These are phyloP conservation scores for Candolleomyces aberdarensis DNA, from an alignment of 768 basidiomycete species.

Conservation along the genomic window DNA sequence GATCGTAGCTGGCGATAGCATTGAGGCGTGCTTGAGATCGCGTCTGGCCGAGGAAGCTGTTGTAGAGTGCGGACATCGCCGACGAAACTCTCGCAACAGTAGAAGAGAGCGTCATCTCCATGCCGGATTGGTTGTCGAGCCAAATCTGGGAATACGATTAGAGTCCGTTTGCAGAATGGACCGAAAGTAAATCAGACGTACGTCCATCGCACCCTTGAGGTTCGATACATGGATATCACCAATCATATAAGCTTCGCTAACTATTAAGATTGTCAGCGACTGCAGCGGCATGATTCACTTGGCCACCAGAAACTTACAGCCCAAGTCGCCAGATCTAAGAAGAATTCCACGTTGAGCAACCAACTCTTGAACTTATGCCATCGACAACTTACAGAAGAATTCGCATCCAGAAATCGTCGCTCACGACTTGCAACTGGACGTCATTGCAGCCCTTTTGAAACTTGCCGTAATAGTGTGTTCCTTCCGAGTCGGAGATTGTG, in stretches of 20 bases:
- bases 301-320: conserved; percentile 44
- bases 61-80: conserved; percentile 59
- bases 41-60: conserved; percentile 73
- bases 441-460: conserved; percentile 59
- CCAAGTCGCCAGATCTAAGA: conserved; percentile 55
- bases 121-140: conserved; percentile 63
- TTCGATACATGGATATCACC: conserved; percentile 62
- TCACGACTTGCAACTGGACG: conserved; percentile 53
- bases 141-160: conserved; percentile 44
- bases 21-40: conserved; percentile 73
- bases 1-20: conserved; percentile 86
- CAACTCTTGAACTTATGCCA: too few species aligned
- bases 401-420: conserved; percentile 67
- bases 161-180: neutral
- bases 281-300: neutral
- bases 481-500: conserved; percentile 59
- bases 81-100: conserved; percentile 54
- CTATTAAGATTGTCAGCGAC: conserved; percentile 28
- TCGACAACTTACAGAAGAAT: conserved; percentile 50
- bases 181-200: conserved; percentile 28
- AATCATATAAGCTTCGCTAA: conserved; percentile 75
- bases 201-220: conserved; percentile 61
- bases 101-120: conserved; percentile 57
- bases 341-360: neutral
- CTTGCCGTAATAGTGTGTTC: conserved; percentile 56